Conservation (phyloP, 768 basidiomycete genomes). For the Pulveroboletus sp. region DNA sequence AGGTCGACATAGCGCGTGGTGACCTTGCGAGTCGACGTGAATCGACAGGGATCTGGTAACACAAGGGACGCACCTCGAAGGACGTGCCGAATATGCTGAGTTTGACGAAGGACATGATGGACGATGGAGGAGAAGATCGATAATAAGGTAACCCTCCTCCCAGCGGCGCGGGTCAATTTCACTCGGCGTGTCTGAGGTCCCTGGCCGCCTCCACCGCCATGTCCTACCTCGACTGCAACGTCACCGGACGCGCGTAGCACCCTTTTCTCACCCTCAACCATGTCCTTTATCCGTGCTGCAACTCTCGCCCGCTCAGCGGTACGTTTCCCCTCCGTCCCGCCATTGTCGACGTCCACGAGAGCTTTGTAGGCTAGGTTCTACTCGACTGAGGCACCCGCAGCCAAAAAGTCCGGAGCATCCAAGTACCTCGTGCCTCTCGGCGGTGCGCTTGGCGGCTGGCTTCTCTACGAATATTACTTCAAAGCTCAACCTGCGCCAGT, state of each 20-base stretch:
- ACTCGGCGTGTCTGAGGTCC: slow-evolving; percentile 24
- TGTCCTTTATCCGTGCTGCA: slow-evolving; percentile 43
- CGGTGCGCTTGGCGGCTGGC: slow-evolving; percentile 40
- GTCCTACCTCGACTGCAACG: too few relatives aligned
- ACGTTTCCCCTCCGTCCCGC: slow-evolving; percentile 4
- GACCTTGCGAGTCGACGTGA: slow-evolving; percentile 50
- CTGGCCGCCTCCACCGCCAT: not conserved
- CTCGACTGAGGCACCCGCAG: slow-evolving; percentile 42
- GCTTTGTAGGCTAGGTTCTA: slow-evolving; percentile 40
- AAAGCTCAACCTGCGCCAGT: slow-evolving; percentile 28
- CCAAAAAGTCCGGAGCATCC: slow-evolving; percentile 48
- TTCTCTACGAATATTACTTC: slow-evolving; percentile 51
- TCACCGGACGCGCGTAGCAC: too few relatives aligned
- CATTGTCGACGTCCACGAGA: not conserved
- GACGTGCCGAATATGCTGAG: slow-evolving; percentile 98
- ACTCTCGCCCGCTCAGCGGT: slow-evolving; percentile 42
- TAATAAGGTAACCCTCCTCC: slow-evolving; percentile 17
- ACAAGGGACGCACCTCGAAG: slow-evolving; percentile 64
- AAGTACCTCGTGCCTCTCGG: slow-evolving; percentile 36
- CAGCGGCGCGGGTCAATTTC: slow-evolving; percentile 13
- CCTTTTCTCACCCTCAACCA: slow-evolving; percentile 25
- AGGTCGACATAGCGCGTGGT: slow-evolving; percentile 99
- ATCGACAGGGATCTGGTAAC: slow-evolving; percentile 10
- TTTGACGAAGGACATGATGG: slow-evolving; percentile 88
- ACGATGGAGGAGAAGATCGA: slow-evolving; percentile 5